phyloP scores from a whole-genome alignment of 2,329 filamentous ascomycete species.

The Claviceps sp. region DNA sequence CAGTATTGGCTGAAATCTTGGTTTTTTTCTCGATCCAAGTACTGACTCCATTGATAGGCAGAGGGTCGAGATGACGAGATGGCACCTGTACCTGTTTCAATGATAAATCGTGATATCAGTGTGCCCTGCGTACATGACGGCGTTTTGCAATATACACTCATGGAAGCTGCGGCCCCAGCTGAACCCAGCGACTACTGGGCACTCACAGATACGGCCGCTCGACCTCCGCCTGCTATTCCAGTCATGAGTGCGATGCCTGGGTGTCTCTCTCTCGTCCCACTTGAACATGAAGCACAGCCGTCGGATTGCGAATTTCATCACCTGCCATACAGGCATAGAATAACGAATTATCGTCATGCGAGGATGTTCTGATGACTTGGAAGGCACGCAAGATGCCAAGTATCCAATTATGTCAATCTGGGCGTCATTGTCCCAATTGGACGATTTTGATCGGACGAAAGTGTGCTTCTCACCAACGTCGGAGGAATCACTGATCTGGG shows the following conservation, averaged over 20 bases:
- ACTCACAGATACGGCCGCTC: constrained; percentile 13
- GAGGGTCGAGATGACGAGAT: constrained; percentile 33
- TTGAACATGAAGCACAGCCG: not conserved
- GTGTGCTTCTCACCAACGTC: not conserved
- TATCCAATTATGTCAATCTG: not conserved
- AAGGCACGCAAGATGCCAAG: constrained; percentile 1
- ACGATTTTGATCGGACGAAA: not conserved
- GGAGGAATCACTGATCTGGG: not conserved
- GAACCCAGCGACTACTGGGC: constrained; percentile 25
- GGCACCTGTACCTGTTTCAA: constrained; percentile 13
- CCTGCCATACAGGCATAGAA: not conserved
- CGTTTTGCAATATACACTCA: constrained; percentile 31
- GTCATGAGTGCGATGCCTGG: constrained; percentile 5
- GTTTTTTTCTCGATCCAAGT: not conserved
- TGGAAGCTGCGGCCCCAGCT: constrained; percentile 29
- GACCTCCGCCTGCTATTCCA: constrained; percentile 6
- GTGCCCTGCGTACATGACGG: constrained; percentile 33
- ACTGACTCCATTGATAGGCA: constrained; percentile 22
- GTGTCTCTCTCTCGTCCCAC: not conserved
- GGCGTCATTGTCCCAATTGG: constrained; percentile 1
- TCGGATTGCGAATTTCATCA: not conserved
- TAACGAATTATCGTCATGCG: constrained; percentile 1
- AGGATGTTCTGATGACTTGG: not conserved
- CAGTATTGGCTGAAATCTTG: not conserved
- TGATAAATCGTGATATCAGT: constrained; percentile 26